Evolutionary conservation across 2,329 filamentous ascomycete genomes (phyloP), one percentile per base, ranked within the genome.

Genomic region (Corinectria fuckeliana): DNA sequence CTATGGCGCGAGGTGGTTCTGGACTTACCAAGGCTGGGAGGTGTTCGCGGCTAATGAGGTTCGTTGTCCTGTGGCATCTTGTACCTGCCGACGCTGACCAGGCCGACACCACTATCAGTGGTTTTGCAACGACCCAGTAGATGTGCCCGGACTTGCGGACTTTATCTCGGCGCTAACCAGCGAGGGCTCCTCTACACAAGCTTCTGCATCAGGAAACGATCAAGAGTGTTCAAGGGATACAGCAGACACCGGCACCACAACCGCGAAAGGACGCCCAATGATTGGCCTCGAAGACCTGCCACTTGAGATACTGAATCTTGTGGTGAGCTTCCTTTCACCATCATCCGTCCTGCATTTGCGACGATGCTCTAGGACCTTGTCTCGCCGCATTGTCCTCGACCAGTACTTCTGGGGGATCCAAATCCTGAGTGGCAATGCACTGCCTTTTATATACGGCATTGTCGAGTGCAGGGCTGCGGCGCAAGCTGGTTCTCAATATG

Each of bases 1-100:
- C 23, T 38, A 52, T n/a, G 54, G 54, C 14, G 54, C 54, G 20
- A 50, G 54, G 3, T 6, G 18, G 8, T 57, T 51, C 18, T 57
- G 54, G 54, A 21, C 21, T 3, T 34, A 34, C 2, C 36, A 56
- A 16, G 54, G 45, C n/a, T 56, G 54, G 54, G 38, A 44, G 13
- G 23, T 38, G 4, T 25, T 5, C 21, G 25, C n/a, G 21, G 11
- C 9, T 5, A 57, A 52, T 48, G 54, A 57, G 30, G 54, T 57
- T 41, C 6, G 54, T 57, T 13, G 5, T 32, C n/a, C n/a, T n/a
- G 9, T 13, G 8, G 6, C 14, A 6, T 34, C 16, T 2, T 45
- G 32, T 38, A n/a, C 26, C 20, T 47, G 6, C 20, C 20, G 4
- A 11, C 13, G 4, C 36, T n/a, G n/a, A n/a, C n/a, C 28, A 20